Evolutionary conservation across 2,329 filamentous ascomycete species (phyloP).

Genomic region (Trichophyton simii): DNA sequence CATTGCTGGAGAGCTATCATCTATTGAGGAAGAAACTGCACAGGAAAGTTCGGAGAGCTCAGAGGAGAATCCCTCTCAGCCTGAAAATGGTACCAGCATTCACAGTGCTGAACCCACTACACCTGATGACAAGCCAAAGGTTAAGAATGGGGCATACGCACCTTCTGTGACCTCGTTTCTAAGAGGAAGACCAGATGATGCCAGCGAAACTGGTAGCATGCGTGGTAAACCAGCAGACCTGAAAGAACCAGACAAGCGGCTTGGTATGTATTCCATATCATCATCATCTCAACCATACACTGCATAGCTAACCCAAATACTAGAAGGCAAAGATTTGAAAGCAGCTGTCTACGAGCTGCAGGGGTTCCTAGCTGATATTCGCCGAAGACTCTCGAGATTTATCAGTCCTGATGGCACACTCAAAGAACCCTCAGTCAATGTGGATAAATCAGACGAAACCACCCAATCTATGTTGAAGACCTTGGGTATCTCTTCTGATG

Average conservation of each 20-base stretch:
- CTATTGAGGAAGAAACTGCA: slow-evolving; percentile 40
- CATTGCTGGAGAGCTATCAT: slow-evolving; percentile 72
- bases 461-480: slow-evolving; percentile 35
- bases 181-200: slow-evolving; percentile 25
- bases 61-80: slow-evolving; percentile 13
- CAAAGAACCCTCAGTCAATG: slow-evolving; percentile 23
- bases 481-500: slow-evolving; percentile 39
- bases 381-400: slow-evolving; percentile 50
- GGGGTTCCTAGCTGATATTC: slow-evolving; percentile 76
- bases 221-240: slow-evolving; percentile 24
- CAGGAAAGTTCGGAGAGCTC: slow-evolving; percentile 14
- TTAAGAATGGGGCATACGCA: slow-evolving; percentile 21
- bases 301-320: slow-evolving; percentile 13
- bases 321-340: slow-evolving; percentile 72
- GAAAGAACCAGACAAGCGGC: slow-evolving; percentile 18
- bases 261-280: slow-evolving; percentile 15
- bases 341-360: slow-evolving; percentile 71
- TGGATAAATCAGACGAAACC: slow-evolving; percentile 28
- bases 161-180: slow-evolving; percentile 30
- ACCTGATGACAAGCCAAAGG: slow-evolving; percentile 17
- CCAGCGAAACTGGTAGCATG: slow-evolving; percentile 29
- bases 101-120: slow-evolving; percentile 17
- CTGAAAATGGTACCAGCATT: slow-evolving; percentile 19
- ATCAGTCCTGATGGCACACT: slow-evolving; percentile 46
- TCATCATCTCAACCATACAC: background rate